Base-by-base conservation (phyloP, 345 rosid species). In the Crucihimalaya himalaica region DNA sequence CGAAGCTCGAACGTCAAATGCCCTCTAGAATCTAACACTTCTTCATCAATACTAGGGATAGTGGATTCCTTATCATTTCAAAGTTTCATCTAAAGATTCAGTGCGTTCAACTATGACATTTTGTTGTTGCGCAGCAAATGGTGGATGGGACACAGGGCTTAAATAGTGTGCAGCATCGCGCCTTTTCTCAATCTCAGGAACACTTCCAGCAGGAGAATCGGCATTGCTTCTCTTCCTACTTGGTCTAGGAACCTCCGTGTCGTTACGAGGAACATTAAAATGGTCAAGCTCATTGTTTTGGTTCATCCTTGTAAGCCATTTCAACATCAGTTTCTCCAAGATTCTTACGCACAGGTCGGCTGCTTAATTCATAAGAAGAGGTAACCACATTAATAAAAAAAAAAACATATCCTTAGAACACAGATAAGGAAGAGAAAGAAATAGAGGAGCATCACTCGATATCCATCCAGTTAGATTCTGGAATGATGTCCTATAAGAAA, bases 101-200 rank as follows among this genome's bases (percentile, higher is more conserved):
- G 37, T 57, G 23, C 42, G 64, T 64, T 73, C 85, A 48, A 64
- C 37, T n/a, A 63, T 28, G 78, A 73, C 50, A 60, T 65, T 73
- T 39, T 32, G 61, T 18, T 40, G 64, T 68, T 80, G 55, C 21
- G 72, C 35, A 54, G 39, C 34, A 51, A 67, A 21, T 13, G 82
- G 48, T 61, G 83, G 77, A 42, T 74, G 32, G 5, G 65, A 74
- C 57, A 51, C 79, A 35, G 79, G 60, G 69, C 78, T 59, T 21
- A 79, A 56, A 75, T 70, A 84, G 29, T 21, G 79, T 6, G 48
- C 54, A 28, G 83, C 78, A 66, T 86, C 95, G 56, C 97, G 88
- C 82, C 80, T 63, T 47, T 54, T 75, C 84, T 88, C 98, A 71
- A 83, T 58, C 32, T 82, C 88, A 2, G 87, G 95, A 59, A 76